phyloP scores from a whole-genome alignment of 2,329 filamentous ascomycete species.

The Sclerotinia spermophila region DNA sequence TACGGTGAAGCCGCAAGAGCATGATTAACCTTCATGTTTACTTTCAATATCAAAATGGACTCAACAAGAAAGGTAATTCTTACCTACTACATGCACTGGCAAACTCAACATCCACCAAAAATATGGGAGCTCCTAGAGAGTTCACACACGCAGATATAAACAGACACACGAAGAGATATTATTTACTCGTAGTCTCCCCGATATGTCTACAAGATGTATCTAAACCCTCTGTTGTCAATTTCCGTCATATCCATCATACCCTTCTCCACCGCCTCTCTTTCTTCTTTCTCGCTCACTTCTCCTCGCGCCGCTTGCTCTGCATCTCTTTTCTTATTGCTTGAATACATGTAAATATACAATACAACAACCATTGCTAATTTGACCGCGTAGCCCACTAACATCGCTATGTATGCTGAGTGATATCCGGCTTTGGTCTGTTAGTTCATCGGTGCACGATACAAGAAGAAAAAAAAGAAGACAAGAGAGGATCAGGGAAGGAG shows the following conservation, averaged over 20 bases:
- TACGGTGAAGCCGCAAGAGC: too few species aligned
- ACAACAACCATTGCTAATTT: conserved; percentile 49
- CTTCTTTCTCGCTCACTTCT: conserved; percentile 41
- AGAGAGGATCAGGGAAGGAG: neutral
- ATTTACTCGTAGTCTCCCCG: too few species aligned
- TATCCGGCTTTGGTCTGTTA: conserved; percentile 34
- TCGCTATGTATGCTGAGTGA: conserved; percentile 39
- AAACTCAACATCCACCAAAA: too few species aligned
- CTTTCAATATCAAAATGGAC: too few species aligned
- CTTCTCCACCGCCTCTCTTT: conserved; percentile 49
- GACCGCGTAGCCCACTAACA: conserved; percentile 53
- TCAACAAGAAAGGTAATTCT: too few species aligned
- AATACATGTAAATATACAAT: conserved; percentile 54
- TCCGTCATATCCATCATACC: conserved; percentile 56
- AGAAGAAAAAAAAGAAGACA: neutral
- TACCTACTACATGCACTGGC: too few species aligned
- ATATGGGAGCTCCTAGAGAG: neutral
- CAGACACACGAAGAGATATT: too few species aligned
- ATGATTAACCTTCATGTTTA: too few species aligned
- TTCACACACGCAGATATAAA: neutral
- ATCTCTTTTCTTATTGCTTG: conserved; percentile 52
- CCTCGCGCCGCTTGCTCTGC: conserved; percentile 38
- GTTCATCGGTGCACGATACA: neutral
- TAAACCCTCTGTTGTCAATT: conserved; percentile 52
- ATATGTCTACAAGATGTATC: conserved; percentile 43